Evolutionary conservation across 805 yeast species (phyloP).

Genomic region (Babjeviella inositovora): DNA sequence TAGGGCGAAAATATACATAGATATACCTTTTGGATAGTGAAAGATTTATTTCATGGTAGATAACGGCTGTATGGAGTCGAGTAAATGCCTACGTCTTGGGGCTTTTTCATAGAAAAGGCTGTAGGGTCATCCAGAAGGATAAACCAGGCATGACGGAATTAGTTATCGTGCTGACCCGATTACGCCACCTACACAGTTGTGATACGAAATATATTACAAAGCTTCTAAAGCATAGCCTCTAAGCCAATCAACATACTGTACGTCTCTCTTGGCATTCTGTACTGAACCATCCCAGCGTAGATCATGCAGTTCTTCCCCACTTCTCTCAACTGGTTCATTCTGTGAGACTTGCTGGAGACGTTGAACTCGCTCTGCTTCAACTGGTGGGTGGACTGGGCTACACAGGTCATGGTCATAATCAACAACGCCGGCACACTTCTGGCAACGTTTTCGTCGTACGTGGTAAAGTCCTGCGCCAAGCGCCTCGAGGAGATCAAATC

Average conservation of each 20-base stretch:
- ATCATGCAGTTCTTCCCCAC: conserved; percentile 82
- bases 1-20: too few relatives aligned
- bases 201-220: too few relatives aligned
- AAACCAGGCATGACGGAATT: too few relatives aligned
- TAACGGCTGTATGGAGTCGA: too few relatives aligned
- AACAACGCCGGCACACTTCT: conserved; percentile 70
- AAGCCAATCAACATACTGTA: conserved; percentile 54
- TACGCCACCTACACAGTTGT: too few relatives aligned
- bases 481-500: conserved; percentile 44
- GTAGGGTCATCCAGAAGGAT: too few relatives aligned
- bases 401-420: conserved; percentile 67
- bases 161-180: too few relatives aligned
- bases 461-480: conserved; percentile 51
- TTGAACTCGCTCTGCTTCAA: conserved; percentile 23
- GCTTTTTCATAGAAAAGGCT: too few relatives aligned
- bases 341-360: conserved; percentile 31
- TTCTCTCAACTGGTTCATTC: conserved; percentile 34
- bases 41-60: too few relatives aligned
- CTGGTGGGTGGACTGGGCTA: conserved; percentile 37
- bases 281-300: conserved; percentile 89
- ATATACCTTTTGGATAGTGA: too few relatives aligned
- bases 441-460: conserved; percentile 53
- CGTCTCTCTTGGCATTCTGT: conserved; percentile 79
- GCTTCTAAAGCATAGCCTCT: conserved; percentile 39
- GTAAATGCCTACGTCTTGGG: too few relatives aligned